A percentile compares a stretch with the other conserved stretches of the same genome.
These are phyloP conservation scores for Leccinum rimulosum DNA, from an alignment of 768 basidiomycete species.

Conservation along the genomic window DNA sequence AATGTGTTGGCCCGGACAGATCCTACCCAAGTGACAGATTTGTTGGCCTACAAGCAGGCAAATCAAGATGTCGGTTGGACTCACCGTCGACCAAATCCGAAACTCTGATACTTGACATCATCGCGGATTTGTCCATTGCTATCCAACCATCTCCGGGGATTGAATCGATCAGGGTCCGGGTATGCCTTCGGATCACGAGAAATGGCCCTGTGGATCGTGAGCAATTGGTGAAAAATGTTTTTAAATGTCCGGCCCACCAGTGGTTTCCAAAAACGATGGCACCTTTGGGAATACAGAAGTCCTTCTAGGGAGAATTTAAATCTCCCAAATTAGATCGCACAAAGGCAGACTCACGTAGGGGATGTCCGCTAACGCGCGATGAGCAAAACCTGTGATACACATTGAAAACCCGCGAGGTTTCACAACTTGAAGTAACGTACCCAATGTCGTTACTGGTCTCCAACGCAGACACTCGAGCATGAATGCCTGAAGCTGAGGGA, in stretches of 20 bases:
- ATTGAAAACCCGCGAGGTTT: neutral
- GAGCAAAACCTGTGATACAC: slow-evolving; percentile 47
- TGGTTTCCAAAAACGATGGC: slow-evolving; percentile 37
- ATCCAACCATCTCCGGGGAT: slow-evolving; percentile 56
- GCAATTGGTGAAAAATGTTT: neutral
- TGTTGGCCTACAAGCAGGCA: neutral
- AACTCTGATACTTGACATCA: slow-evolving; percentile 51
- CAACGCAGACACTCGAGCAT: slow-evolving; percentile 41
- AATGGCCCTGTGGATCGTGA: slow-evolving; percentile 41
- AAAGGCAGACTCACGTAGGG: slow-evolving; percentile 45
- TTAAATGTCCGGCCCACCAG: slow-evolving; percentile 22
- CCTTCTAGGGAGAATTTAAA: slow-evolving; percentile 26
- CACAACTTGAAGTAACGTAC: slow-evolving; percentile 8
- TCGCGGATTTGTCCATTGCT: slow-evolving; percentile 42
- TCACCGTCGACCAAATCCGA: slow-evolving; percentile 53
- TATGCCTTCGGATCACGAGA: slow-evolving; percentile 57
- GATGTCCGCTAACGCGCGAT: slow-evolving; percentile 63
- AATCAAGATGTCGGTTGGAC: neutral
- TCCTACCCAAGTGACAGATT: slow-evolving; percentile 30
- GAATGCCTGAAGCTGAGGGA: slow-evolving; percentile 41
- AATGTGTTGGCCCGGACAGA: slow-evolving; percentile 66
- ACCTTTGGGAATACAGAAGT: slow-evolving; percentile 35
- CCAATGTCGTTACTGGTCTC: slow-evolving; percentile 38
- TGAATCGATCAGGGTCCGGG: slow-evolving; percentile 56
- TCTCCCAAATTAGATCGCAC: neutral